These are phyloP conservation scores for Ceratocystis harringtonii DNA, from an alignment of 2,329 filamentous ascomycete species.

Conservation along the genomic window DNA sequence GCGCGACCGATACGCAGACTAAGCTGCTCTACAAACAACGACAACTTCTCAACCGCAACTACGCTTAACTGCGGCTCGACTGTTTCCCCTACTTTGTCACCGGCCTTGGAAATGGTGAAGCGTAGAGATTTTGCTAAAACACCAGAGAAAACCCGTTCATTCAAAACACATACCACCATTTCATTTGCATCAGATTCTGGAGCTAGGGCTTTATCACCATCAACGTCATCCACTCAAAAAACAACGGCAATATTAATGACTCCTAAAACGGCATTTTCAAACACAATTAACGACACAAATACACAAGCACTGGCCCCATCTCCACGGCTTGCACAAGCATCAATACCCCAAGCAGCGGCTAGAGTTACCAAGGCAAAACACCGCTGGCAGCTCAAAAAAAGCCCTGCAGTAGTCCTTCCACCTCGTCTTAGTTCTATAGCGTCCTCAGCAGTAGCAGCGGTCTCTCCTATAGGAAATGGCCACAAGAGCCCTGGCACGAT, in stretches of 20 bases:
- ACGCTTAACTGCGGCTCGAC: slow-evolving; percentile 25
- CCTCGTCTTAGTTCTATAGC: background rate
- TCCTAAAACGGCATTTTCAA: background rate
- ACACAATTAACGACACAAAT: background rate
- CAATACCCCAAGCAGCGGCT: background rate
- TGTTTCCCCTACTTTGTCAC: background rate
- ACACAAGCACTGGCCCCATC: background rate
- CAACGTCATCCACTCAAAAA: background rate
- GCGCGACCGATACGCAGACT: background rate
- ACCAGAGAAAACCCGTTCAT: background rate
- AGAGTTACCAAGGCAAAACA: background rate
- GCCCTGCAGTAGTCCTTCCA: background rate
- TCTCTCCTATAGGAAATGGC: slow-evolving; percentile 18
- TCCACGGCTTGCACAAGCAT: background rate
- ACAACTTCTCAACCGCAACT: slow-evolving; percentile 35
- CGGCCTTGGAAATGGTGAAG: background rate
- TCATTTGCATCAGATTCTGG: background rate
- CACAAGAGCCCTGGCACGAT: slow-evolving; percentile 31
- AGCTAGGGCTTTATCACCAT: background rate
- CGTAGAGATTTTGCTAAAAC: background rate
- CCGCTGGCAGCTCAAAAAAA: background rate
- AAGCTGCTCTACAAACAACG: background rate
- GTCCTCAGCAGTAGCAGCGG: slow-evolving; percentile 10
- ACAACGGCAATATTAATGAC: background rate
- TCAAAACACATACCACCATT: background rate